Conservation (phyloP, 2,329 filamentous ascomycete species). For the Alternaria gaisen region DNA sequence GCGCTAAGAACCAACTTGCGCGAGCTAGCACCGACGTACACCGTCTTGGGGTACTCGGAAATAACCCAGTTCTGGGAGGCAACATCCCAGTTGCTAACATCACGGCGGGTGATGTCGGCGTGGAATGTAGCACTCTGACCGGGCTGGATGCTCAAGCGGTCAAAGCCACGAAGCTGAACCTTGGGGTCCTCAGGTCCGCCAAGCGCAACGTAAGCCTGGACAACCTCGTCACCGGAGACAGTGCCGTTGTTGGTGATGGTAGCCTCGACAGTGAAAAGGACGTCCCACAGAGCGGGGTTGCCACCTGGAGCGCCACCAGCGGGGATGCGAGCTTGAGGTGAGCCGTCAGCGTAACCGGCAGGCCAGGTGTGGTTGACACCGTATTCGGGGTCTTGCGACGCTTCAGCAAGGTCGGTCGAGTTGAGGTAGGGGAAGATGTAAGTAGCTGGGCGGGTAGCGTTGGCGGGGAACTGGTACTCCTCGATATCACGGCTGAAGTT, state of each 20-base stretch:
- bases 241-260: constrained; percentile 76
- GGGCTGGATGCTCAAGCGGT: constrained; percentile 75
- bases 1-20: constrained; percentile 63
- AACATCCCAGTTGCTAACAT: constrained; percentile 87
- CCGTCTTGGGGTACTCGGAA: constrained; percentile 64
- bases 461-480: constrained; percentile 74
- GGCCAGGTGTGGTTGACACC: constrained; percentile 69
- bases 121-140: constrained; percentile 73
- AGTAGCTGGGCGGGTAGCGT: constrained; percentile 61
- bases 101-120: constrained; percentile 76
- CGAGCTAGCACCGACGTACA: constrained; percentile 68
- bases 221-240: constrained; percentile 72
- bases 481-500: constrained; percentile 68
- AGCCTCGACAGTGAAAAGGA: constrained; percentile 72
- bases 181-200: constrained; percentile 77
- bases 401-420: constrained; percentile 64
- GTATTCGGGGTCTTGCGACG: constrained; percentile 68
- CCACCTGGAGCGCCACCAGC: constrained; percentile 72
- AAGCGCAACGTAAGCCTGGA: constrained; percentile 79
- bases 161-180: constrained; percentile 78
- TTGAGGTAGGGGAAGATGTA: constrained; percentile 80
- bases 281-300: constrained; percentile 71
- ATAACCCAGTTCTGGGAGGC: constrained; percentile 84
- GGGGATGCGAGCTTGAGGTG: constrained; percentile 66
- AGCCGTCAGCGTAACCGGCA: constrained; percentile 63